Evolutionary conservation across 1,284 basidiomycete genomes (phyloP).

Genomic region (Fomitopsis pinicola): DNA sequence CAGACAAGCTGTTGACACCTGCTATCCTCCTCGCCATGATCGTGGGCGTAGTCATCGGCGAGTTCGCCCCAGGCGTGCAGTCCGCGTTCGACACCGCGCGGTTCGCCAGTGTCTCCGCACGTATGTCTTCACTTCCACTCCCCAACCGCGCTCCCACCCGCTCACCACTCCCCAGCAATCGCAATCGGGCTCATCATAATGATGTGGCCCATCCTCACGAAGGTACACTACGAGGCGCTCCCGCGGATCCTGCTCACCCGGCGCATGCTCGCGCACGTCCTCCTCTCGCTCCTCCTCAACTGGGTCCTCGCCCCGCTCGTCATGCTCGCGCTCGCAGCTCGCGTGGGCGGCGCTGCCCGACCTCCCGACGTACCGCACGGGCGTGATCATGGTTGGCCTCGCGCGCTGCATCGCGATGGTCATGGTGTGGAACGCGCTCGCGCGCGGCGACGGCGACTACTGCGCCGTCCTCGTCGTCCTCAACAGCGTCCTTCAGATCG

Average conservation of each 20-base stretch:
- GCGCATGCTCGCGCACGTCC: conserved; percentile 68
- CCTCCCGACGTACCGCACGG: conserved; percentile 52
- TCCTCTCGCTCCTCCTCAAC: conserved; percentile 71
- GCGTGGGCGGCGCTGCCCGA: conserved; percentile 88
- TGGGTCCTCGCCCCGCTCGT: conserved; percentile 81
- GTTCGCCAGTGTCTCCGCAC: conserved; percentile 54
- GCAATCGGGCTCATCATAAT: conserved; percentile 78
- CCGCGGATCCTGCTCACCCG: conserved; percentile 52
- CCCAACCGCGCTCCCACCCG: conserved; percentile 11
- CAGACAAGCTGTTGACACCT: conserved; percentile 71
- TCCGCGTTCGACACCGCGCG: conserved; percentile 47
- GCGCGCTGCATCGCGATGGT: conserved; percentile 77
- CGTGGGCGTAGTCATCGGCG: conserved; percentile 74
- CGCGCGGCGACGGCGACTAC: conserved; percentile 69
- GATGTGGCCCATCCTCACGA: conserved; percentile 88
- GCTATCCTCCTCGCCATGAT: conserved; percentile 78
- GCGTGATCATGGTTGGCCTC: conserved; percentile 56
- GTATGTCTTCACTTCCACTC: conserved; percentile 35
- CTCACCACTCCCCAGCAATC: conserved; percentile 47
- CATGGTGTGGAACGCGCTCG: conserved; percentile 83
- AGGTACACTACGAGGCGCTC: conserved; percentile 77
- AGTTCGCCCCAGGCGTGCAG: conserved; percentile 50
- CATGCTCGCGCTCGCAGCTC: conserved; percentile 76
- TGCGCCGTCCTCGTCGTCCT: conserved; percentile 71
- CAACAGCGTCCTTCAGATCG: conserved; percentile 69